These are phyloP conservation scores for Pugionium cornutum DNA, from an alignment of 345 rosid species.

Conservation along the genomic window DNA sequence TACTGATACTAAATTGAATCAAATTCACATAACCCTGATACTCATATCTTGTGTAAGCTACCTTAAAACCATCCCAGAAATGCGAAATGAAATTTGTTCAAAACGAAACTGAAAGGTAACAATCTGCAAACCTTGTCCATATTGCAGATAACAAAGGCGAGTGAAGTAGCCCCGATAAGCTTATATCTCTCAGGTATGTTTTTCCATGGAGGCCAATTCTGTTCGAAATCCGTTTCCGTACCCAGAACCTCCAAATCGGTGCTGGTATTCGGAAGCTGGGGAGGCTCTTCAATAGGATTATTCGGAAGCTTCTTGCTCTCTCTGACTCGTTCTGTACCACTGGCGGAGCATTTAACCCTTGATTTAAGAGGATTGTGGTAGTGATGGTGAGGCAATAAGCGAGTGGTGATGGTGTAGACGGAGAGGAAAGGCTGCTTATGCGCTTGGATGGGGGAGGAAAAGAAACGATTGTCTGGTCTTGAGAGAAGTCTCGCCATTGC, in stretches of 20 bases:
- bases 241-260: conserved; percentile 34
- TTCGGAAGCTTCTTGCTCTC: conserved; percentile 45
- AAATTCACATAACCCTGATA: conserved; percentile 7
- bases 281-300: conserved; percentile 36
- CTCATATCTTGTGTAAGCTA: conserved; percentile 15
- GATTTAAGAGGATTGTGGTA: conserved; percentile 34
- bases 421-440: conserved; percentile 43
- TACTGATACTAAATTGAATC: neutral
- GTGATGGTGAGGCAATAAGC: conserved; percentile 24
- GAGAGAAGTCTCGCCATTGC: conserved; percentile 60
- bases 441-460: conserved; percentile 40
- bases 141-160: conserved; percentile 90
- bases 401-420: conserved; percentile 26
- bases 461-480: conserved; percentile 44
- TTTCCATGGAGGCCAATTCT: conserved; percentile 85
- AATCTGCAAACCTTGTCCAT: conserved; percentile 69
- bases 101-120: neutral
- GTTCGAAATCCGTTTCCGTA: conserved; percentile 49
- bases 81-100: neutral
- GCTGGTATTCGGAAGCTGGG: conserved; percentile 34
- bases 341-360: conserved; percentile 56
- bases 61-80: conserved; percentile 7
- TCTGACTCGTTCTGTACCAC: conserved; percentile 57
- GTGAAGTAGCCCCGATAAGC: conserved; percentile 82
- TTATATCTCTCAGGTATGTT: conserved; percentile 73